Base-by-base conservation (phyloP, 2,329 filamentous ascomycete genomes). In the Hypomyces rosellus region DNA sequence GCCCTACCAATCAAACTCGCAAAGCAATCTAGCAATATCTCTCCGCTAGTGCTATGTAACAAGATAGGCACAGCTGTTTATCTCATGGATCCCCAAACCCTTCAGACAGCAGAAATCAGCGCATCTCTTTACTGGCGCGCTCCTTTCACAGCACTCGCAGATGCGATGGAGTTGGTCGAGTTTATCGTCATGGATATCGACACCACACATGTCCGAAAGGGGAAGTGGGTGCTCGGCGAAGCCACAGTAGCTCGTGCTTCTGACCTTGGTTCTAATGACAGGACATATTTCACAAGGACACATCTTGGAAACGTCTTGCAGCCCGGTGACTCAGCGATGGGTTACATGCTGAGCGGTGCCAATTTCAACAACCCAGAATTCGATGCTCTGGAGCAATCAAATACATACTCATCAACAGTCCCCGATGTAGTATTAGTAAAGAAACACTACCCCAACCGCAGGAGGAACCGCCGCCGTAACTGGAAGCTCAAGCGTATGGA, bases 161-260 rank as follows among this genome's bases (percentile, higher is more conserved):
- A 97, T 57, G 83, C 90, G 2, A 82, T 85, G 50, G 86, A 95
- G 49, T 77, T 99, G 13, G 85, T 88, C 18, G 93, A 99, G 68
- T 99, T 97, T 63, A 84, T 97, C 52, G 78, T 99, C 37, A 88
- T 99, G 74, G 93, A 99, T 63, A 92, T 96, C 54, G 93, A 99
- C 65, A 84, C 84, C 1, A 76, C 86, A 0, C 87, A 86, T 30
- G 76, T 77, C 18, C 80, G 81, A 51, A 89, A 87, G 60, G 93
- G 93, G 49, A 88, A 88, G 59, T 95, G 85, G 77, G 76, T 86
- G 49, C 80, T 96, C 3, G 87, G 89, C 8, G 93, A 99, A 71
- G 89, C 84, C 6, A 96, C 90, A 1, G 85, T 99, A 8, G 89
- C 89, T 14, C 84, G 88, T 22, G 88, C 92, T 6, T 84, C 88